Evolutionary conservation across 192 early-diverging fungal species (phyloP), one percentile per base, ranked within the genome.

Genomic region (Coemansia guatemalensis): DNA sequence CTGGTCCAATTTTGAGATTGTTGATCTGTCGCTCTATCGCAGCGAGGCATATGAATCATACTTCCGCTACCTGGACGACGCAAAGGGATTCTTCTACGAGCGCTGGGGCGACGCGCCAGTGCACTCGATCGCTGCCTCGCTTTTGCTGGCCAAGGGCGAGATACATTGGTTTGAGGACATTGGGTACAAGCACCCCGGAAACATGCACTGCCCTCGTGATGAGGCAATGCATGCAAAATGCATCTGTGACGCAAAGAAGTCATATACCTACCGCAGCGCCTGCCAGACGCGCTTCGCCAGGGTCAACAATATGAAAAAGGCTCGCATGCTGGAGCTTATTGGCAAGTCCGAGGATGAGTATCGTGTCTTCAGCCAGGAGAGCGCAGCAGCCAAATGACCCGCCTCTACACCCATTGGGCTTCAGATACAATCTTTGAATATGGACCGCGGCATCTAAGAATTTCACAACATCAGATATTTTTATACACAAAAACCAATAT

Each of bases 1-100:
- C 53, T 91, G 90, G 90, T 85, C 82, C 62, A 92, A 92, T 64
- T 92, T 92, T 77, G 90, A 89, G 65, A 90, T 90, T 47, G 88
- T 79, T 17, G 73, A 78, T 26, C 47, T 90, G 56, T 65, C 84
- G 18, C 74, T 90, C 39, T 86, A 81, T 59, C 63, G 85, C 50
- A 77, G 68, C 63, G 65, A 69, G 25, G 68, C 70, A 11, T 89
- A 89, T 64, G 53, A 73, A 49, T 71, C 76, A 22, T 90, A 77
- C 59, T 90, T 90, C 48, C 51, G 86, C 2, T 67, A 81, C 53
- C 72, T 90, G 30, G 89, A 90, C 66, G 39, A 71, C 20, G 62
- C 67, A 11, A 85, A 84, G 60, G 86, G 86, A 21, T 88, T 89
- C 72, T 90, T 81, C 48, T 88, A 88, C 68, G 88, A 86, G 69